phyloP scores from a whole-genome alignment of 768 basidiomycete species.

The Psilocybe tampanensis region DNA sequence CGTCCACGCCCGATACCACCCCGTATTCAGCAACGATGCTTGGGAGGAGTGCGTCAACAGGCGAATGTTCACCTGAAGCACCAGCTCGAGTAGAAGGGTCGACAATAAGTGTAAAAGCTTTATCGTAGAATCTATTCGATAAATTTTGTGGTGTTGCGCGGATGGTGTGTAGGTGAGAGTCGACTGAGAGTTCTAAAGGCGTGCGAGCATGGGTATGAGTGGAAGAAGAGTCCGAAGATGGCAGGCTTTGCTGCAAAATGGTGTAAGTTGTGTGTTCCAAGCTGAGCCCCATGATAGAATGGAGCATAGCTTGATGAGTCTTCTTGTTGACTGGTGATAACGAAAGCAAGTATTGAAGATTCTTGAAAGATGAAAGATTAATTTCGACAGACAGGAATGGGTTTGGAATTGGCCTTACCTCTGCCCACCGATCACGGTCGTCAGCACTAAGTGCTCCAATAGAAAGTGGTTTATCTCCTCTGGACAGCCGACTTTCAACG shows the following conservation, averaged over 20 bases:
- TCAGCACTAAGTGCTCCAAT: slow-evolving; percentile 81
- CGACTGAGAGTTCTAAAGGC: slow-evolving; percentile 43
- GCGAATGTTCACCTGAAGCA: slow-evolving; percentile 88
- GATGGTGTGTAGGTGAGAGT: slow-evolving; percentile 76
- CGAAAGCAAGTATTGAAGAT: slow-evolving; percentile 66
- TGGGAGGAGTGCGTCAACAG: slow-evolving; percentile 88
- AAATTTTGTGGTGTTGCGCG: slow-evolving; percentile 63
- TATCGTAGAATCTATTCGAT: slow-evolving; percentile 90
- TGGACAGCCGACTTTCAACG: slow-evolving; percentile 49
- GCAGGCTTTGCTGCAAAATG: slow-evolving; percentile 29
- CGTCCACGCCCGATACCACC: slow-evolving; percentile 67
- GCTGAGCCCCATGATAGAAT: slow-evolving; percentile 78
- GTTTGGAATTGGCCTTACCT: slow-evolving; percentile 43
- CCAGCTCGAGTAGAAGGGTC: slow-evolving; percentile 86
- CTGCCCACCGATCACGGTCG: slow-evolving; percentile 79
- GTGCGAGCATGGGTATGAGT: slow-evolving; percentile 30
- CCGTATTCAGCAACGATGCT: slow-evolving; percentile 86
- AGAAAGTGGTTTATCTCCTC: slow-evolving; percentile 58
- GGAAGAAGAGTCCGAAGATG: slow-evolving; percentile 5
- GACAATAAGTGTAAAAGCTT: slow-evolving; percentile 78
- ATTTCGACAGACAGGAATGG: not conserved
- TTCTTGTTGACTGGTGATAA: slow-evolving; percentile 65
- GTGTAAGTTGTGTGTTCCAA: slow-evolving; percentile 74
- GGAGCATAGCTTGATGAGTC: slow-evolving; percentile 65
- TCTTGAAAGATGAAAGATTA: slow-evolving; percentile 44